Base-by-base conservation (phyloP, 306 rosid species). In the Vigna trinervia region DNA sequence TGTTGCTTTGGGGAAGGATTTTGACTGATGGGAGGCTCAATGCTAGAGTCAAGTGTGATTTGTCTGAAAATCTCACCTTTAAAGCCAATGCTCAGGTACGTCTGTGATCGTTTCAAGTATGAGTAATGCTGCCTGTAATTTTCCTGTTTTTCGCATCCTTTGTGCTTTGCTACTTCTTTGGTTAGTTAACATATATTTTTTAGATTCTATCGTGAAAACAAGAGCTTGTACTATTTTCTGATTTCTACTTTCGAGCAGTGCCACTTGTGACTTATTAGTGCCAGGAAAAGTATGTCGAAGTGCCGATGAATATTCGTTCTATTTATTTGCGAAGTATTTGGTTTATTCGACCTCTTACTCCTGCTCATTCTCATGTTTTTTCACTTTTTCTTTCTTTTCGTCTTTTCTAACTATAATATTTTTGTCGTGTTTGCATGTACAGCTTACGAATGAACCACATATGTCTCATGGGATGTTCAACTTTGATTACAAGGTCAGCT, bases 1-100 rank as follows among this genome's bases (percentile, higher is more conserved):
- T 93, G 94, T 88, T 96, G 98, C 98, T 96, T 28, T 79, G 91
- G 41, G 99, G 99, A 76, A 89, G 99, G 76, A 20, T 90, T 12
- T n/a, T 87, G 84, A 92, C 99, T 12, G 99, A 96, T 66, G 99
- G 99, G 23, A 89, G 98, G 83, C 84, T 96, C 46, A 93, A 81
- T 80, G 98, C 99, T 1, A 91, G 99, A 81, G 78, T 91, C 77
- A 92, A 88, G 86, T 88, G 89, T 8, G 98, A 96, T 79, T 79
- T 96, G 65, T 68, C 92, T 9, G 98, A 96, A 34, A 91, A 84
- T 76, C 93, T 96, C 74, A 80, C 83, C 64, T 76, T 96, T 22
- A 96, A 96, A 90, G 99, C 91, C 80, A 96, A 96, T 84, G 92
- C 99, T 12, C 97, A 91, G 98, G 99, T 96, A 39, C 52, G 50